These are phyloP conservation scores for Spiromastix sp. DNA, from an alignment of 2,329 filamentous ascomycete genomes.

Conservation along the genomic window DNA sequence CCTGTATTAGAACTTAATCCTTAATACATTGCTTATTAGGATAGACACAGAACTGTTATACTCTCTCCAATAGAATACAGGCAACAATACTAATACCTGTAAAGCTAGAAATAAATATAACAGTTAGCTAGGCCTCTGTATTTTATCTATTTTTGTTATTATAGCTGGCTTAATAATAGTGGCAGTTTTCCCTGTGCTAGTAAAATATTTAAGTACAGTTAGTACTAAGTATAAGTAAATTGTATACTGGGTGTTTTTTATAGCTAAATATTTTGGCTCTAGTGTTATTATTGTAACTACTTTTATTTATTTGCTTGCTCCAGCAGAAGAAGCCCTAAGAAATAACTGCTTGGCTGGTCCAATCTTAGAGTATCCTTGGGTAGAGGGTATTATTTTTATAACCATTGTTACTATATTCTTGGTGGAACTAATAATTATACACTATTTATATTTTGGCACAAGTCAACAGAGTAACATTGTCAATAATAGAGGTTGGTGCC, in stretches of 20 bases:
- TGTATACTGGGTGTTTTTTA: constrained; percentile 66
- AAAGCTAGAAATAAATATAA: constrained; percentile 55
- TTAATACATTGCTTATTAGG: too few relatives aligned
- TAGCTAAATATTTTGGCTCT: constrained; percentile 86
- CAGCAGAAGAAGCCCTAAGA: constrained; percentile 65
- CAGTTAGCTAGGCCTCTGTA: constrained; percentile 59
- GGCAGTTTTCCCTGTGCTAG: constrained; percentile 63
- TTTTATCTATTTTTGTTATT: constrained; percentile 86
- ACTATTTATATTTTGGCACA: constrained; percentile 57
- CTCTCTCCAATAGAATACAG: too few relatives aligned
- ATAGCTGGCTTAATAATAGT: constrained; percentile 58
- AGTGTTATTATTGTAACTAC: constrained; percentile 89
- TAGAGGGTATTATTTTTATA: constrained; percentile 75
- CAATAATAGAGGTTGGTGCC: constrained; percentile 41
- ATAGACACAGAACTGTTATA: too few relatives aligned
- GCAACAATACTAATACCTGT: too few relatives aligned
- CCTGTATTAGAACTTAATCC: too few relatives aligned
- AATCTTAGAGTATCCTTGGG: constrained; percentile 68
- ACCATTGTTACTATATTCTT: constrained; percentile 83
- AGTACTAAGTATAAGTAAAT: constrained; percentile 47
- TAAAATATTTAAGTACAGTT: constrained; percentile 42
- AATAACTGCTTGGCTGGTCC: constrained; percentile 57
- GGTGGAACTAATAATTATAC: constrained; percentile 71
- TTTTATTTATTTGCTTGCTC: constrained; percentile 77
- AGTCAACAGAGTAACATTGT: constrained; percentile 35